Percentiles rank a stretch among this genome's conserved stretches.
Conservation (phyloP, 129 eudicot species). For the Chrysanthemum makinoi region DNA sequence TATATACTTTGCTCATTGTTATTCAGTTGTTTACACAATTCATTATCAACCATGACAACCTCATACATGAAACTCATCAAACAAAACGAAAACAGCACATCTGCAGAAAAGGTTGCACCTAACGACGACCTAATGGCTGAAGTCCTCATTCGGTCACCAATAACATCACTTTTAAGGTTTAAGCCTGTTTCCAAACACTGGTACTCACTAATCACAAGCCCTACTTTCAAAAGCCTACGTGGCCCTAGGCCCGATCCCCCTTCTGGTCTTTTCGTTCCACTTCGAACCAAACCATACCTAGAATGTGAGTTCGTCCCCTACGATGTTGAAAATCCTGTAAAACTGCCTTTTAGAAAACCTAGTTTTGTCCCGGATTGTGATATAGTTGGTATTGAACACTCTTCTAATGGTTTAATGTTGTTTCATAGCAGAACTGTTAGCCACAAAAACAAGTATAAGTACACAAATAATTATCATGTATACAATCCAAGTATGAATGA, state of each 20-base stretch:
- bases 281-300: neutral
- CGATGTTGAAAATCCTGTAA: neutral
- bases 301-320: slow-evolving; percentile 31
- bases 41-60: too few relatives aligned
- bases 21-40: too few relatives aligned
- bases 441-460: neutral
- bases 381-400: slow-evolving; percentile 22
- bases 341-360: slow-evolving; percentile 20
- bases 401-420: slow-evolving; percentile 47
- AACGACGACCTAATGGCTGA: slow-evolving; percentile 37
- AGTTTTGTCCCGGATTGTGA: slow-evolving; percentile 8
- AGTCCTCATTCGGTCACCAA: slow-evolving; percentile 36
- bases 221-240: slow-evolving; percentile 11
- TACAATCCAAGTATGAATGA: slow-evolving; percentile 41
- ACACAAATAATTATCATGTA: slow-evolving; percentile 7
- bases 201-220: slow-evolving; percentile 37
- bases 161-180: slow-evolving; percentile 34
- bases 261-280: slow-evolving; percentile 24
- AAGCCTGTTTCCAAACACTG: slow-evolving; percentile 42
- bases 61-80: too few relatives aligned
- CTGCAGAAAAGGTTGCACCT: slow-evolving; percentile 4
- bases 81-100: too few relatives aligned
- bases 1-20: too few relatives aligned
- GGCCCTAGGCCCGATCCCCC: slow-evolving; percentile 17
- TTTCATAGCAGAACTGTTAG: neutral